Conservation (phyloP, 257 asterid genomes). For the Salvia miltiorrhiza region DNA sequence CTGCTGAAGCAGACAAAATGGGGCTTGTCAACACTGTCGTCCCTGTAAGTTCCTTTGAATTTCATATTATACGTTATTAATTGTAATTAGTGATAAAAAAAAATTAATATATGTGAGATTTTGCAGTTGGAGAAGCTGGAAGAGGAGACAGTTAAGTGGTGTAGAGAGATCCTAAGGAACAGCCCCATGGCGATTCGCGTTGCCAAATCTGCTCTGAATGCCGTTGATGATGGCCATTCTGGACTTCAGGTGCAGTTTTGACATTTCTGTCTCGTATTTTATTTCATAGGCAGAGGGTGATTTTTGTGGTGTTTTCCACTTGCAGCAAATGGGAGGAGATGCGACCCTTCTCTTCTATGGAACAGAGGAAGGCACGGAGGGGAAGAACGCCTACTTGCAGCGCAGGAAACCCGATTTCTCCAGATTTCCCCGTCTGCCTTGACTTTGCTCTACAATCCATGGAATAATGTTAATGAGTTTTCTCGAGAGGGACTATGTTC, state of each 20-base stretch:
- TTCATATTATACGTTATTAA: too few relatives aligned
- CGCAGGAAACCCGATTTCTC: constrained; percentile 82
- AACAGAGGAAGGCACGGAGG: constrained; percentile 91
- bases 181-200: constrained; percentile 93
- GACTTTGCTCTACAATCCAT: constrained; percentile 5
- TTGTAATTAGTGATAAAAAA: too few relatives aligned
- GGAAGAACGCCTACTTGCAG: constrained; percentile 71
- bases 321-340: constrained; percentile 84
- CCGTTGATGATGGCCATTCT: constrained; percentile 91
- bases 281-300: neutral
- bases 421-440: constrained; percentile 78
- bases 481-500: neutral
- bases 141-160: constrained; percentile 86
- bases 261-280: neutral
- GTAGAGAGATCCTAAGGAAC: constrained; percentile 86
- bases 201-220: constrained; percentile 82
- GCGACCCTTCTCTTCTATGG: constrained; percentile 90
- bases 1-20: constrained; percentile 85
- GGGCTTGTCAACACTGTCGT: constrained; percentile 90
- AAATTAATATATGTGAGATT: too few relatives aligned
- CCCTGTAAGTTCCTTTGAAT: constrained; percentile 47
- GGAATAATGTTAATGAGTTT: neutral
- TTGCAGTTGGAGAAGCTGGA: constrained; percentile 68
- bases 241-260: constrained; percentile 99
- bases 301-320: neutral